A percentile compares a stretch with the other conserved stretches of the same genome.
phyloP scores from a whole-genome alignment of 345 rosid species.

The rapeseed (Brassica napus) region DNA sequence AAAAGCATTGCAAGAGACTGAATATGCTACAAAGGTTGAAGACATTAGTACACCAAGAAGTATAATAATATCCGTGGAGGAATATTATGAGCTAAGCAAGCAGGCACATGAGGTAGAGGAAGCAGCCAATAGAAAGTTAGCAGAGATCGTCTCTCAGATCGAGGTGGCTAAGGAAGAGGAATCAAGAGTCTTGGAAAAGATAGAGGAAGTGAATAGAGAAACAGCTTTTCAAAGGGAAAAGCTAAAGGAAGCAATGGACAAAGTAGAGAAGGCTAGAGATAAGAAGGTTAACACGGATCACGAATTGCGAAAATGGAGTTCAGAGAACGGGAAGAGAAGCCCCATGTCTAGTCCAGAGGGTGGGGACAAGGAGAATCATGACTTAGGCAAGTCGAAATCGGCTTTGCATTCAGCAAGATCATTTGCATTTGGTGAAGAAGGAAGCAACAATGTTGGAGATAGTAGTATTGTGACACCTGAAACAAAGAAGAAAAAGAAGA shows the following conservation, averaged over 20 bases:
- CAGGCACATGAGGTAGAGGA: conserved; percentile 83
- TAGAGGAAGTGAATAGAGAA: conserved; percentile 72
- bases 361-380: conserved; percentile 32
- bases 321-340: conserved; percentile 66
- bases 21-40: conserved; percentile 44
- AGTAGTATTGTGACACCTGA: conserved; percentile 43
- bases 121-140: conserved; percentile 70
- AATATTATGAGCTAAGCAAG: conserved; percentile 85
- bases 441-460: conserved; percentile 10
- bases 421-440: conserved; percentile 39
- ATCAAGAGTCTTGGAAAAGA: conserved; percentile 51
- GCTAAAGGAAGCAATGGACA: conserved; percentile 62
- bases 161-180: conserved; percentile 81
- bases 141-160: conserved; percentile 70
- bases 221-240: conserved; percentile 56
- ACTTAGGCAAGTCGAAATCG: conserved; percentile 38
- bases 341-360: conserved; percentile 44
- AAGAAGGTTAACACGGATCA: conserved; percentile 78
- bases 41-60: conserved; percentile 39
- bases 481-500: conserved; percentile 58
- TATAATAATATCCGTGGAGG: conserved; percentile 76
- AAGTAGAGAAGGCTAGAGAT: conserved; percentile 86
- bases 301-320: conserved; percentile 85
- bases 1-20: conserved; percentile 83
- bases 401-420: conserved; percentile 27